Evolutionary conservation across 306 rosid species (phyloP), one percentile per base, ranked within the genome.

Genomic region (Psophocarpus tetragonolobus): DNA sequence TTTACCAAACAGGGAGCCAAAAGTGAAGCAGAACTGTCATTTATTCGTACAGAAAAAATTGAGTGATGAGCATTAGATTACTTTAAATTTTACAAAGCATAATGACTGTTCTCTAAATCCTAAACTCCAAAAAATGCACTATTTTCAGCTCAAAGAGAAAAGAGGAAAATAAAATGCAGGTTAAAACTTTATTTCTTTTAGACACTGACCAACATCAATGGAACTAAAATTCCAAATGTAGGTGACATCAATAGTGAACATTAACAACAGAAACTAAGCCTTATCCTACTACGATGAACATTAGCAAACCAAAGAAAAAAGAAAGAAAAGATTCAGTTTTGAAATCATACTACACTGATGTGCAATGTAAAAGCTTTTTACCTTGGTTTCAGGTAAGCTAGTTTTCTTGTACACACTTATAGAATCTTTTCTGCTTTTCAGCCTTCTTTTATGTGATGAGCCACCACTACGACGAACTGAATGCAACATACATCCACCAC

Each of bases 331-430:
- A 24, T 39, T n/a, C 29, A 70, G n/a, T 61, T 69, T 48, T 18
- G 17, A 56, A 64, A 71, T 61, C 2, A 41, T 73, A 75, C 64
- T 45, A 42, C 65, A 73, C 61, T 10, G 33, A 70, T 36, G 72
- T 29, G 70, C 42, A 56, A 2, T 1, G 20, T 57, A 77, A 65
- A 69, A 84, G 73, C 4, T 68, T 58, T 73, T 58, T 73, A 91
- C 99, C 97, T 82, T 85, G 72, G 56, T 83, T 45, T 71, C 84
- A 72, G 87, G 60, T 76, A 73, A 66, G 75, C 81, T 72, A 48
- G 84, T 66, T 75, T 90, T 87, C 81, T 57, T 78, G 83, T 57
- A 78, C 30, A 82, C 80, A 75, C 44, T 85, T 48, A 86, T 74
- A 20, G 89, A 81, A 78, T 60, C 79, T 18, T 18, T 27, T 81